phyloP scores from a whole-genome alignment of 148 eudicot genomes.

The Limonium bicolor region DNA sequence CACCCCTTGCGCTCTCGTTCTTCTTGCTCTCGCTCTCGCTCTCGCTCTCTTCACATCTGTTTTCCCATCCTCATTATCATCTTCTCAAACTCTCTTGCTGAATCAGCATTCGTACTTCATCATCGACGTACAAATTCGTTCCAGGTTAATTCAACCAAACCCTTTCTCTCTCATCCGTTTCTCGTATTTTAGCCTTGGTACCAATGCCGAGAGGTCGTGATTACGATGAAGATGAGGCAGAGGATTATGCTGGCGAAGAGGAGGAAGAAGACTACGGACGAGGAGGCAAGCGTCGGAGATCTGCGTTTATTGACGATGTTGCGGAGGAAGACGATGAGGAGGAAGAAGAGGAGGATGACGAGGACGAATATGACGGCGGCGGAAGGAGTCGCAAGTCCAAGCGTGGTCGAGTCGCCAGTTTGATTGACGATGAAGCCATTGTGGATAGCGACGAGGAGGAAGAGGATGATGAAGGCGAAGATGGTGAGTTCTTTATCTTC shows the following conservation, averaged over 20 bases:
- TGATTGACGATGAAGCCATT: slow-evolving; percentile 54
- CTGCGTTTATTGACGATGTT: slow-evolving; percentile 43
- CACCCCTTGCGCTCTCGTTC: too few relatives aligned
- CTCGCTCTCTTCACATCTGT: too few relatives aligned
- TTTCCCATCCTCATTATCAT: too few relatives aligned
- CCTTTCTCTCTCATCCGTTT: too few relatives aligned
- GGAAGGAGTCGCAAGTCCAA: slow-evolving; percentile 10
- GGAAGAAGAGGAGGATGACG: slow-evolving; percentile 35
- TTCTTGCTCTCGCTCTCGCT: too few relatives aligned
- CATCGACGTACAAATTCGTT: too few relatives aligned
- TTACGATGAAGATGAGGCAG: slow-evolving; percentile 15
- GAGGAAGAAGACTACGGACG: slow-evolving; percentile 25
- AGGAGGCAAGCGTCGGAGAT: slow-evolving; percentile 36
- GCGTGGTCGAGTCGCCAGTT: slow-evolving; percentile 16
- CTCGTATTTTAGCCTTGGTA: too few relatives aligned
- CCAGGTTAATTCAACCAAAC: too few relatives aligned
- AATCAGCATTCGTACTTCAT: too few relatives aligned
- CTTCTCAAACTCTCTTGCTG: too few relatives aligned
- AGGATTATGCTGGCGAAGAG: slow-evolving; percentile 30
- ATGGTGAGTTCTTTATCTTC: slow-evolving; percentile 33
- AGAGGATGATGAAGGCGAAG: slow-evolving; percentile 79
- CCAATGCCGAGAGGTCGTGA: slow-evolving; percentile 29
- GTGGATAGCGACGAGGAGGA: slow-evolving; percentile 78
- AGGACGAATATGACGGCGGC: slow-evolving; percentile 11
- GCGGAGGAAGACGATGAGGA: slow-evolving; percentile 75